Base-by-base conservation (phyloP, 495 filamentous ascomycete genomes). In the Podospora conica region DNA sequence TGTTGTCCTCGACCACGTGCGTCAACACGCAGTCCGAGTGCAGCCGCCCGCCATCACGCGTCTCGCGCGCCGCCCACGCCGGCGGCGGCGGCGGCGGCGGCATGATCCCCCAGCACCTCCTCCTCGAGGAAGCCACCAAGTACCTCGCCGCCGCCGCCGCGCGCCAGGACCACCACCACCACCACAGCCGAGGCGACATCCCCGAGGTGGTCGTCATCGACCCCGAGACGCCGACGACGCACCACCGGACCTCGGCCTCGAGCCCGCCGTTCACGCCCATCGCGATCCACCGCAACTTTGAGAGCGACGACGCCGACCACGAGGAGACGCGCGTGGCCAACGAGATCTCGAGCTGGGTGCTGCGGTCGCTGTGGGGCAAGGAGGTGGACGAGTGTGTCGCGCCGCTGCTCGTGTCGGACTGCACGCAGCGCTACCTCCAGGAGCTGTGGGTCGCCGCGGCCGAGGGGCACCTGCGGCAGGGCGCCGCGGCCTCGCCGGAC, bases 1-100 rank as follows among this genome's bases (percentile, higher is more conserved):
- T 75, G 62, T 69, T 75, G 15, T 67, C 73, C 18, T 73, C 73
- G 27, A 75, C 73, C n/a, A 75, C 73, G 0, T 75, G 69, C 61
- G 73, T 75, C 60, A 75, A 75, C 67, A 75, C 73, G 9, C 71
- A 73, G 22, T 75, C 73, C 53, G 71, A 73, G 59, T 75, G 71
- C 58, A 73, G 71, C 57, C 73, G 73, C 18, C 53, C 73, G n/a
- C 70, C 72, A 55, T 75, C 73, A 9, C 68, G 70, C 21, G 33
- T 75, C 27, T 75, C 73, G 22, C 67, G 66, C 20, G n/a, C 54
- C 15, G 33, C 23, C 22, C 65, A 23, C 29, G 63, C 28, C 60
- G 55, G 48, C 10, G 56, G n/a, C 31, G 64, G 55, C 29, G 63
- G 28, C 60, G 55, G 48, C 10, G 56, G n/a, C 31, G 64, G 55